These are phyloP conservation scores for Lodderomyces orthopsilosis DNA, from an alignment of 1,139 yeast genomes.

Conservation along the genomic window DNA sequence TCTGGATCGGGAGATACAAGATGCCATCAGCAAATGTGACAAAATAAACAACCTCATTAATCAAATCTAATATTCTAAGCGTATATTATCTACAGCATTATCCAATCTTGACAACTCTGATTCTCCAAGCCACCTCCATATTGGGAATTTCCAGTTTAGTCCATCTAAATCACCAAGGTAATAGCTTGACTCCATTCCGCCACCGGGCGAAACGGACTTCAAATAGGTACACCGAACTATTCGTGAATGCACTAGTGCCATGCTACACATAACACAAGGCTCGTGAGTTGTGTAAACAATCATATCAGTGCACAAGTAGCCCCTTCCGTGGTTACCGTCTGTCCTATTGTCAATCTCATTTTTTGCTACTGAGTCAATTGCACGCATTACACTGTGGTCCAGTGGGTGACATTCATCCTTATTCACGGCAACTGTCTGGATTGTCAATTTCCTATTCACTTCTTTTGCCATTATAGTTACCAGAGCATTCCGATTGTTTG, in stretches of 20 bases:
- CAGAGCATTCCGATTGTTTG: neutral
- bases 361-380: conserved; percentile 60
- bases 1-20: conserved; percentile 8
- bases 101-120: conserved; percentile 20
- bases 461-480: conserved; percentile 11
- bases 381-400: conserved; percentile 72
- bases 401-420: conserved; percentile 43
- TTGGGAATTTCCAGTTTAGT: conserved; percentile 79
- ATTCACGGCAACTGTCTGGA: conserved; percentile 21
- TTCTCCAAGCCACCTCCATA: conserved; percentile 59
- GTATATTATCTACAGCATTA: neutral
- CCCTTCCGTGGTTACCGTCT: conserved; percentile 14
- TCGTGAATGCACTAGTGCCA: conserved; percentile 94
- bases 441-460: conserved; percentile 1
- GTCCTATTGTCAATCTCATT: conserved; percentile 38
- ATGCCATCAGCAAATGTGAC: conserved; percentile 14
- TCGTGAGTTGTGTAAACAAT: conserved; percentile 90
- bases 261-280: conserved; percentile 95
- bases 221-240: conserved; percentile 67
- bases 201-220: conserved; percentile 31
- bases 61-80: conserved; percentile 6
- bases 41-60: conserved; percentile 1
- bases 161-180: conserved; percentile 70
- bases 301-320: conserved; percentile 71
- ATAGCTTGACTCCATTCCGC: conserved; percentile 63